Evolutionary conservation across 495 filamentous ascomycete species (phyloP).

Genomic region (Penicillium maclennaniae): DNA sequence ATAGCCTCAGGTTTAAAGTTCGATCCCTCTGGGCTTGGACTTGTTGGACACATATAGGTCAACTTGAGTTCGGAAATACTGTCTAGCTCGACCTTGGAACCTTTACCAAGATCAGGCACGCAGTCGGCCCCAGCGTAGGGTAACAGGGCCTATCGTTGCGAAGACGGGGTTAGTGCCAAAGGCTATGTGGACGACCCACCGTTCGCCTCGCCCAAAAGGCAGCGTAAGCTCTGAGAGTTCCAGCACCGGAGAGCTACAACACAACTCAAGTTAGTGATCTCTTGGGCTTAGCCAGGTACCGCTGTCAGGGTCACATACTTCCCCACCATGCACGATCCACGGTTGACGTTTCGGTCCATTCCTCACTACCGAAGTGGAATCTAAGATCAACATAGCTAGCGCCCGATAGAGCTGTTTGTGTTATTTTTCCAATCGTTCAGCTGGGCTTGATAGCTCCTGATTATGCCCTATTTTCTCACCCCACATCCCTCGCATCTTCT

Average conservation of each 20-base stretch:
- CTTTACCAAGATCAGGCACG: neutral
- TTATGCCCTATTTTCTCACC: neutral
- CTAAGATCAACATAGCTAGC: neutral
- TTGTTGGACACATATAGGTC: too few relatives aligned
- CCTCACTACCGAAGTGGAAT: neutral
- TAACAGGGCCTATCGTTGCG: neutral
- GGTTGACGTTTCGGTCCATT: constrained; percentile 4
- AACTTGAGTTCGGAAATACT: too few relatives aligned
- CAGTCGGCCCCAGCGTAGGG: neutral
- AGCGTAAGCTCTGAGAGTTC: neutral
- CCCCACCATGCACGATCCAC: neutral
- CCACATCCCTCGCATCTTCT: neutral
- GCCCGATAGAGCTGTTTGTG: neutral
- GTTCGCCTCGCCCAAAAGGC: neutral
- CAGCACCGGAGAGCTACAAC: too few relatives aligned
- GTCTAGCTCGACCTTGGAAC: too few relatives aligned
- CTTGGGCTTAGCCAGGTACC: neutral
- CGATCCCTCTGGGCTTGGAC: too few relatives aligned
- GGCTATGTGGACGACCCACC: neutral
- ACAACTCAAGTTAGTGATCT: too few relatives aligned
- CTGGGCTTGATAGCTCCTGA: neutral
- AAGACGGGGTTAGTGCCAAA: neutral
- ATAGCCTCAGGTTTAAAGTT: too few relatives aligned
- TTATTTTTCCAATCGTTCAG: neutral
- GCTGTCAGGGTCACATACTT: neutral